Conservation (phyloP, 805 yeast genomes). For the Yamadazyma paraphyllophila region DNA sequence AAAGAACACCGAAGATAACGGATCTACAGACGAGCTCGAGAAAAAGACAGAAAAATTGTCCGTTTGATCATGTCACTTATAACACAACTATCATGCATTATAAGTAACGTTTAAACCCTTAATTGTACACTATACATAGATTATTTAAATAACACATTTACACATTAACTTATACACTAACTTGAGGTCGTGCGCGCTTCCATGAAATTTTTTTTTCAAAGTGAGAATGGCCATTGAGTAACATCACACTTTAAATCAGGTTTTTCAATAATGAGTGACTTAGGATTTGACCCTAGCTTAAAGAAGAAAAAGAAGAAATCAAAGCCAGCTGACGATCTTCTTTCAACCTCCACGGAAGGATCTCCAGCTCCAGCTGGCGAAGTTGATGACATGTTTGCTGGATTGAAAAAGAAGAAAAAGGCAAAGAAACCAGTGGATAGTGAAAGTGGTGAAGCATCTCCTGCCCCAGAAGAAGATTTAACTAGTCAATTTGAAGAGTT, state of each 20-base stretch:
- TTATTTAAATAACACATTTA: no score
- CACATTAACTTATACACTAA: background rate
- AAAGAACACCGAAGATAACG: constrained; percentile 47
- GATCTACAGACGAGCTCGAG: constrained; percentile 21
- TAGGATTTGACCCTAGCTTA: constrained; percentile 72
- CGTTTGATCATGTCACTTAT: background rate
- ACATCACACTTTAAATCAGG: background rate
- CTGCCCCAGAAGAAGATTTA: constrained; percentile 29
- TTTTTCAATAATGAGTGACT: constrained; percentile 37
- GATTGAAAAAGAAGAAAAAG: constrained; percentile 78
- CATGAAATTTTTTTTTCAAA: constrained; percentile 11
- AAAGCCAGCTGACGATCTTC: constrained; percentile 38
- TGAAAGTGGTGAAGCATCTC: constrained; percentile 20
- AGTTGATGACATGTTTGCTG: constrained; percentile 63
- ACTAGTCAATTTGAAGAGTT: constrained; percentile 39
- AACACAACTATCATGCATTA: background rate
- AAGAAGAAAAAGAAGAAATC: constrained; percentile 75
- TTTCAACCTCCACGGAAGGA: constrained; percentile 19
- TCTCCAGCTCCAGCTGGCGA: constrained; percentile 32
- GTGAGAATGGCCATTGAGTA: constrained; percentile 5
- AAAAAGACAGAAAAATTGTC: constrained; percentile 4
- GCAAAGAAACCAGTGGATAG: constrained; percentile 44
- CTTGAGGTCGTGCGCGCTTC: constrained; percentile 3
- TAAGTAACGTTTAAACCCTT: background rate
- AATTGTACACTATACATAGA: constrained; percentile 5